A percentile compares a stretch with the other conserved stretches of the same genome.
phyloP scores from a whole-genome alignment of 1,139 yeast species.

The Scheffersomyces illinoinensis region DNA sequence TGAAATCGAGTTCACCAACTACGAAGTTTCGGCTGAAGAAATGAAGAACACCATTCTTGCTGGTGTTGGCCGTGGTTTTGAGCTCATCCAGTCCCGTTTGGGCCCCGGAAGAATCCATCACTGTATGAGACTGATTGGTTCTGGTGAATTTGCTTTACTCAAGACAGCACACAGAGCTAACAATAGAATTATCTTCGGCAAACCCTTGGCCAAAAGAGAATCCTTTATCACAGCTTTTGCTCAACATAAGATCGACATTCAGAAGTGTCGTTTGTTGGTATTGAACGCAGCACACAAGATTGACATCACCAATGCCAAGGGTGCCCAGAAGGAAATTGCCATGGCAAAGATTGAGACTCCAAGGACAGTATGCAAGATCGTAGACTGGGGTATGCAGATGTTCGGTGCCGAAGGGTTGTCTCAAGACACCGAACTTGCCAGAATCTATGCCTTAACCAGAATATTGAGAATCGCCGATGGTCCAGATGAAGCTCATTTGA shows the following conservation, averaged over 20 bases:
- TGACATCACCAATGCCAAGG: slow-evolving; percentile 57
- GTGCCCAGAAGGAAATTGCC: slow-evolving; percentile 60
- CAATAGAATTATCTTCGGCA: slow-evolving; percentile 57
- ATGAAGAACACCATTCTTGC: slow-evolving; percentile 45
- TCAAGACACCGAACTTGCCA: slow-evolving; percentile 64
- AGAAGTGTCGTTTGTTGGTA: slow-evolving; percentile 58
- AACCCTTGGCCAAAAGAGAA: slow-evolving; percentile 55
- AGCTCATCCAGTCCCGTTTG: slow-evolving; percentile 65
- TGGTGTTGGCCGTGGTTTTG: slow-evolving; percentile 62
- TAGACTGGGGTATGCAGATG: slow-evolving; percentile 71
- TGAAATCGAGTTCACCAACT: slow-evolving; percentile 57
- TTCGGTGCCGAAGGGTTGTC: slow-evolving; percentile 71
- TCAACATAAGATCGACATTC: slow-evolving; percentile 58
- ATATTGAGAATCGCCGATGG: slow-evolving; percentile 73
- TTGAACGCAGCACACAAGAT: slow-evolving; percentile 68
- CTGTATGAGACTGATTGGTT: slow-evolving; percentile 71
- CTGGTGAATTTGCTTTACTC: slow-evolving; percentile 61
- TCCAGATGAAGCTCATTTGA: slow-evolving; percentile 72
- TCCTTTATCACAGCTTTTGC: slow-evolving; percentile 53
- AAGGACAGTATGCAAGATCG: slow-evolving; percentile 50
- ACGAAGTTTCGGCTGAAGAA: slow-evolving; percentile 47
- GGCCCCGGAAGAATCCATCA: slow-evolving; percentile 79
- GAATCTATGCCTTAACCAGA: slow-evolving; percentile 56
- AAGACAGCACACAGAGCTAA: slow-evolving; percentile 58
- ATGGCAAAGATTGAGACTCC: slow-evolving; percentile 73